Percentiles rank a stretch among this genome's conserved stretches.
Conservation (phyloP, 192 early-diverging fungal genomes). For the Linnemannia exigua region DNA sequence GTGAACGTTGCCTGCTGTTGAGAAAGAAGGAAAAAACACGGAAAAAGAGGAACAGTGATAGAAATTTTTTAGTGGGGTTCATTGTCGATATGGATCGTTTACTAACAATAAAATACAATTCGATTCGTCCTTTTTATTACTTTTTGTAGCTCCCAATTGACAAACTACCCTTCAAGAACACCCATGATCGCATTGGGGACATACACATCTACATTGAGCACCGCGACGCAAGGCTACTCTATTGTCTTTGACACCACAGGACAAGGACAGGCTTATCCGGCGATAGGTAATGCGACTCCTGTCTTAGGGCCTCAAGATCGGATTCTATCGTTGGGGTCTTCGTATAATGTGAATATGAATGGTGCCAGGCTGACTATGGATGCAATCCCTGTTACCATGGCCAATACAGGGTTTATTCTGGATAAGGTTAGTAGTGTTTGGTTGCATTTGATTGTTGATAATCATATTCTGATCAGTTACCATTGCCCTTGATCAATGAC, state of each 20-base stretch:
- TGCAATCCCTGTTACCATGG: constrained; percentile 35
- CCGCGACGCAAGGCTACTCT: constrained; percentile 30
- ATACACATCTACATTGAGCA: constrained; percentile 18
- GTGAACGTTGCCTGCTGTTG: neutral
- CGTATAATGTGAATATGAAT: constrained; percentile 25
- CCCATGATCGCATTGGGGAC: constrained; percentile 35
- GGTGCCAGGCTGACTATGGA: constrained; percentile 15
- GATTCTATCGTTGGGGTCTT: constrained; percentile 13
- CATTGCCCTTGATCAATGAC: no score
- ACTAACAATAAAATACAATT: neutral
- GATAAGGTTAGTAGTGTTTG: constrained; percentile 20
- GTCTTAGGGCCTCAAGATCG: neutral
- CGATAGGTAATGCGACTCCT: neutral
- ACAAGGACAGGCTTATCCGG: constrained; percentile 14
- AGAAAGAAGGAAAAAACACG: no score
- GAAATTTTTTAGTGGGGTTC: no score
- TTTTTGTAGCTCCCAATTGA: constrained; percentile 5
- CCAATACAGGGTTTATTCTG: constrained; percentile 26
- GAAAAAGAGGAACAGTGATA: no score
- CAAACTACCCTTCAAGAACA: constrained; percentile 6
- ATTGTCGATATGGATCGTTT: no score
- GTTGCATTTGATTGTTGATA: neutral
- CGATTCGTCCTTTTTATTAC: neutral
- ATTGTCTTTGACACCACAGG: constrained; percentile 38
- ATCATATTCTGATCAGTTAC: no score